Base-by-base conservation (phyloP, 2,329 filamentous ascomycete genomes). In the Fusarium nanum region DNA sequence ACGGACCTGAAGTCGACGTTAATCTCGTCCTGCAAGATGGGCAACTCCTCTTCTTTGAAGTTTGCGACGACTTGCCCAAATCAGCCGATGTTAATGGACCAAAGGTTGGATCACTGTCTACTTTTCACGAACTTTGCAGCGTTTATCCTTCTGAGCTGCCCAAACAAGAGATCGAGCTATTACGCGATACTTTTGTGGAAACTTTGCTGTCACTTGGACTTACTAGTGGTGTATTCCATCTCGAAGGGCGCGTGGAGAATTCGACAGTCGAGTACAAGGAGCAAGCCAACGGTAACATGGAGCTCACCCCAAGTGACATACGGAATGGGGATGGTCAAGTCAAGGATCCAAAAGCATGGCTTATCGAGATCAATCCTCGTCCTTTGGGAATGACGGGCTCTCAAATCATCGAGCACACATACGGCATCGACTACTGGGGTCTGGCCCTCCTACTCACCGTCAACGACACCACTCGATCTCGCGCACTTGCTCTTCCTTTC, bases 11-110 rank as follows among this genome's bases (percentile, higher is more conserved):
- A 52, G 46, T 73, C 3, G 72, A 74, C 41, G 59, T 52, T 23
- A 74, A 74, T 59, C 56, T 74, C 25, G 69, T 73, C 16, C 56
- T 74, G 18, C 34, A 44, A 11, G 64, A 74, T 34, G 72, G 72
- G 1, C 28, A 74, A 44, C 30, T 74, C 13, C 60, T 72, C 27
- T 74, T 73, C 52, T 72, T 59, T 23, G 71, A 73, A 45, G 50
- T 62, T n/a, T 61, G 56, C 25, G 70, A 72, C 14, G 68, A 72
- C 30, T 56, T 70, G 22, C 70, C 70, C 16, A 71, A 60, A 10
- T 42, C 62, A 7, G 70, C 57, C 3, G 70, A 72, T 28, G 25
- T 41, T 30, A 64, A 60, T 40, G 57, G 53, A 2, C 40, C 50
- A 28, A 63, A 60, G 14, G 47, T 30, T 18, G 53, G 53, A 25